Evolutionary conservation across 495 filamentous ascomycete species (phyloP), one percentile per base, ranked within the genome.

Genomic region (Talaromyces borbonicus): DNA sequence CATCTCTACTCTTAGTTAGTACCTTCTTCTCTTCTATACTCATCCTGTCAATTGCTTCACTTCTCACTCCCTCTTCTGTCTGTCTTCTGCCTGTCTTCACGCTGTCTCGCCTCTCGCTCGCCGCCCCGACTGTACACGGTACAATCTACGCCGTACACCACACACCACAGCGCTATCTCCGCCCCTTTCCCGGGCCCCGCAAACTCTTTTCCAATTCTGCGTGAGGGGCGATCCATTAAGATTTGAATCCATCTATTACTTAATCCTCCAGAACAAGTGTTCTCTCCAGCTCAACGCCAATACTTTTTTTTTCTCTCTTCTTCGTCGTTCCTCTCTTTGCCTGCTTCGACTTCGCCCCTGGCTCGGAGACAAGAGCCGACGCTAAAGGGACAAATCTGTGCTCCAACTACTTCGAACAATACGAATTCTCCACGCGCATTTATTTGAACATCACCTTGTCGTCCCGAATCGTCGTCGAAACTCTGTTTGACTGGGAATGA

Each of bases 211-310:
- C n/a, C n/a, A n/a, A n/a, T n/a, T n/a, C n/a, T n/a, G n/a, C n/a
- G 20, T 16, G 38, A 41, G 38, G 38, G 38, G 38, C 38, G 38
- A 41, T 41, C 38, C 38, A 41, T 23, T 16, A 6, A 41, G 18
- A 24, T 24, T 24, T 18, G 23, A 20, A 26, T 20, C 22, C 19
- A 2, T 12, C 22, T n/a, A 26, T 41, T 41, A 41, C 38, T 41
- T 41, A 41, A 41, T 41, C 38, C 12, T n/a, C n/a, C n/a, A n/a
- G n/a, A n/a, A n/a, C n/a, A n/a, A 15, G 20, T 23, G 38, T n/a
- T 41, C 1, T 5, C 38, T 26, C 16, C 20, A 26, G 12, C 16
- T 20, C 38, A 23, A 41, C 23, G 15, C 8, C 38, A 23, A 41
- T 23, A 9, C 16, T 26, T 41, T 41, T 26, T 25, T 18, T 23